Percentiles rank a stretch among this genome's conserved stretches.
Conservation (phyloP, 805 yeast species). For the Yarrowia sp. region DNA sequence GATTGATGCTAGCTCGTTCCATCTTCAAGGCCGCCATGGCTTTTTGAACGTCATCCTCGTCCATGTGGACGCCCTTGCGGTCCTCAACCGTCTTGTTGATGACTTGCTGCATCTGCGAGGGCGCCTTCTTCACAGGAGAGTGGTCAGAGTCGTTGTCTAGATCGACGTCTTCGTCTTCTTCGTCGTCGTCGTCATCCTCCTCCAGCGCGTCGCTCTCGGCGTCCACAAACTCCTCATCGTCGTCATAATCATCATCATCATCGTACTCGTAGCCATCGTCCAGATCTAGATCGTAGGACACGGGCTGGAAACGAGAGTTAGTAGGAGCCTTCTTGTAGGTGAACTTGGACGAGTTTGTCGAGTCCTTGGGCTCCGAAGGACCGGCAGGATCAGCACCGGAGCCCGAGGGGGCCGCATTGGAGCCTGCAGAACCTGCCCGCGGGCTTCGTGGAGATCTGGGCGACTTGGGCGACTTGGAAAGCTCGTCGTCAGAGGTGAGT, state of each 20-base stretch:
- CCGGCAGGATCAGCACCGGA: constrained; percentile 20
- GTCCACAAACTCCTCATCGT: constrained; percentile 41
- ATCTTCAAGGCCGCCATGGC: constrained; percentile 32
- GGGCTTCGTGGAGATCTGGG: constrained; percentile 69
- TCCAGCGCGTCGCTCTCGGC: constrained; percentile 39
- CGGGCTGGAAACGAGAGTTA: constrained; percentile 35
- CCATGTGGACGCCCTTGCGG: constrained; percentile 1
- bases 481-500: constrained; percentile 16
- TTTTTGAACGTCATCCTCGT: constrained; percentile 13
- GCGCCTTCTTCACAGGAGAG: constrained; percentile 8
- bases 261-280: constrained; percentile 42
- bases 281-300: constrained; percentile 39
- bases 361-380: constrained; percentile 25
- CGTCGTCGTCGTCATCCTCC: constrained; percentile 39
- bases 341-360: constrained; percentile 29
- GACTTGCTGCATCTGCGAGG: constrained; percentile 30
- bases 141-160: constrained; percentile 36
- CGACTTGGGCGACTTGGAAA: constrained; percentile 54
- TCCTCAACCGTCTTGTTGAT: constrained; percentile 27
- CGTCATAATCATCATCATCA: constrained; percentile 42
- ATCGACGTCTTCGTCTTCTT: constrained; percentile 35
- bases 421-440: constrained; percentile 45
- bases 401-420: constrained; percentile 11
- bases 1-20: constrained; percentile 30
- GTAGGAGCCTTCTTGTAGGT: constrained; percentile 31